Conservation (phyloP, 2,329 filamentous ascomycete species). For the Leptographium lundbergii region DNA sequence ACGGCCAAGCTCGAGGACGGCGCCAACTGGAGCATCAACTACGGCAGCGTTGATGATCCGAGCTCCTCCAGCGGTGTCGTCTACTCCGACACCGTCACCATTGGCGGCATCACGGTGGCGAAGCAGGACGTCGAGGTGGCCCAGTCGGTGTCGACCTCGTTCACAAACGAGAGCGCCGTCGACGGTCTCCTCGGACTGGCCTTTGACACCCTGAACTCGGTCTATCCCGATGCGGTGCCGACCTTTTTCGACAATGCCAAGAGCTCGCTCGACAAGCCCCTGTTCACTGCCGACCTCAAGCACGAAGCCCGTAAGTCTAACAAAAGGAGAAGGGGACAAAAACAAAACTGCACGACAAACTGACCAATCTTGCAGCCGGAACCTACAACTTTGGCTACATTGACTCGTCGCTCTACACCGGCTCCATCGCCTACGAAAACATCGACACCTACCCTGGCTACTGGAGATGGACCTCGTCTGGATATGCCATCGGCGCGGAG, state of each 20-base stretch:
- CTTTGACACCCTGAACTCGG: constrained; percentile 30
- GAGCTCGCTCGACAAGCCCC: constrained; percentile 15
- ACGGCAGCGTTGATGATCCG: constrained; percentile 23
- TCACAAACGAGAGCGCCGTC: constrained; percentile 23
- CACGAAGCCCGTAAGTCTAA: constrained; percentile 20
- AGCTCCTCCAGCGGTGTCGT: constrained; percentile 28
- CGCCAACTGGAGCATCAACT: constrained; percentile 25
- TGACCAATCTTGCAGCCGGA: constrained; percentile 3
- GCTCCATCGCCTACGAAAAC: constrained; percentile 35
- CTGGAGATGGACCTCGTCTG: constrained; percentile 43
- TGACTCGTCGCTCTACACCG: constrained; percentile 39
- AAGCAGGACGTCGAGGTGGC: constrained; percentile 32
- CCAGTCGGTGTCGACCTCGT: constrained; percentile 24
- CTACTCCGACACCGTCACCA: constrained; percentile 27
- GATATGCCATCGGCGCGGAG: constrained; percentile 29
- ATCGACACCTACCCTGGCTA: constrained; percentile 37
- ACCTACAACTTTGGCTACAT: constrained; percentile 45
- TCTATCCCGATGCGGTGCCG: constrained; percentile 23
- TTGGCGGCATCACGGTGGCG: constrained; percentile 27
- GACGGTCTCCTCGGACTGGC: constrained; percentile 32
- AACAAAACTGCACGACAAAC: not conserved
- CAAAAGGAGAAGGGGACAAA: not conserved
- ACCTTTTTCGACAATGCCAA: constrained; percentile 27
- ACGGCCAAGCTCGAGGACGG: constrained; percentile 21
- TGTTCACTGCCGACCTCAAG: constrained; percentile 22